Evolutionary conservation across 768 basidiomycete species (phyloP), one percentile per base, ranked within the genome.

Genomic region (Lentinula raphanica): DNA sequence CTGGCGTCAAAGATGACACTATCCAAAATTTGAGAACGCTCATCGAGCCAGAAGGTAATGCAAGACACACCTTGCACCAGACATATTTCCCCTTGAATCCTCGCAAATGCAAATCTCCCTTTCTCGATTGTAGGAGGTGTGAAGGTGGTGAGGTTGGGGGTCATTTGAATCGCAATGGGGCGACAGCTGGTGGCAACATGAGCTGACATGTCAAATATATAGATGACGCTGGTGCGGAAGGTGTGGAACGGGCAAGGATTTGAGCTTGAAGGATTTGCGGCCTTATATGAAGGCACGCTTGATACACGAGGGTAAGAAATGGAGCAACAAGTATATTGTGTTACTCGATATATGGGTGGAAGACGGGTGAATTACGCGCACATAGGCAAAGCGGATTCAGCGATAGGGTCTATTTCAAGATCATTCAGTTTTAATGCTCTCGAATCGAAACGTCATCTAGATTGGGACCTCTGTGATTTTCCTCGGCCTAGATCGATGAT

Each of bases 31-130:
- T 23, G 19, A 9, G 6, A 35, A 39, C 12, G 3, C 13, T 25
- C 54, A 3, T 56, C 12, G 3, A 28, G 21, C 38, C 29, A 17
- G 32, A 38, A 9, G n/a, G n/a, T n/a, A 23, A 39, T 36, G n/a
- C n/a, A 21, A 44, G 27, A 72, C 92, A 79, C 60, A 82, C 84
- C 73, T 83, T 84, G 92, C 81, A 93, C 68, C 64, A 84, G 71
- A 68, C 73, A 67, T 76, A 78, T 69, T 76, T 80, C 68, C 74
- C 85, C 68, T 70, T 77, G 66, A 71, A 84, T 60, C 77, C 85
- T 67, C 73, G 84, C 70, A 74, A 79, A 76, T 72, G 82, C 77
- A 83, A 82, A 87, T 11, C 15, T 25, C 31, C 46, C 56, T n/a
- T 45, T 49, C 15, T 15, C 35, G 11, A 49, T 45, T 25, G 44